Evolutionary conservation across 768 basidiomycete species (phyloP), one percentile per base, ranked within the genome.

Genomic region (Suillus spraguei): DNA sequence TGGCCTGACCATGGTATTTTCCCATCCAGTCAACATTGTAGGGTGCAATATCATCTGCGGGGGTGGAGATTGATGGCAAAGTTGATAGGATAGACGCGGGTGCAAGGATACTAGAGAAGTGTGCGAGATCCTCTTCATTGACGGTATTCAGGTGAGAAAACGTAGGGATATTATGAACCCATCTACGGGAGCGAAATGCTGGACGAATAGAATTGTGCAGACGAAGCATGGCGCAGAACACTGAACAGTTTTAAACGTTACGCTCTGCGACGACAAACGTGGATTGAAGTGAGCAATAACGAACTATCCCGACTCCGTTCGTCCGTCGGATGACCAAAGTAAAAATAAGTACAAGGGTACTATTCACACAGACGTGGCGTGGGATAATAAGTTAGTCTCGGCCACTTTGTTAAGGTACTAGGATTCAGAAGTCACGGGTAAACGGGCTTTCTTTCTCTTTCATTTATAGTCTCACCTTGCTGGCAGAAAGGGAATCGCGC

Each of bases 21-120:
- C 90, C 89, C 90, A 97, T 94, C 96, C 95, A 97, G 75, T 99
- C 97, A 67, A 83, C 79, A 75, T 99, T 99, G 82, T 84, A 97
- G 2, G 78, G 81, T 4, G 82, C 81, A 35, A 99, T 84, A 66
- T 97, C 96, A 13, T 87, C 80, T 9, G 79, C 44, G n/a, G 85
- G 63, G 20, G 77, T 68, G 9, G 82, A 74, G 50, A 66, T 66
- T 16, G 90, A 83, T 32, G 85, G 70, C 2, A 91, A 80, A 9
- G 90, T 89, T 22, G 92, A 88, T 17, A 94, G 77, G 60, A 94
- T 84, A 38, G 89, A 83, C 5, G 84, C 79, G 1, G 82, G 76
- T 0, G 89, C 80, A 8, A 94, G 84, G 60, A 93, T 79, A 60
- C 80, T 79, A n/a, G 85, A 70, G 72, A 94, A 90, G 71, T 91